Conservation (phyloP, 345 rosid genomes). For the Hevea brasiliensis region DNA sequence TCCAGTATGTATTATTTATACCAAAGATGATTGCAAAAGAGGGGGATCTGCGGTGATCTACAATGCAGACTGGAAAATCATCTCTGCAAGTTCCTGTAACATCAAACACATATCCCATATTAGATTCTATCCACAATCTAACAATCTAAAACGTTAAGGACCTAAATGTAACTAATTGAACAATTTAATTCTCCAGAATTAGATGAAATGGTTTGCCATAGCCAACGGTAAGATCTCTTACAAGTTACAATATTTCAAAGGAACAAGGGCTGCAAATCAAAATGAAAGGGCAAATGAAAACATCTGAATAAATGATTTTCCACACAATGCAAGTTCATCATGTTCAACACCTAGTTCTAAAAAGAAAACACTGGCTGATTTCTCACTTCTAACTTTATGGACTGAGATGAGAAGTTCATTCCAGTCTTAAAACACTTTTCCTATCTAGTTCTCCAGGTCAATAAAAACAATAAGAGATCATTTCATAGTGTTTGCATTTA, state of each 20-base stretch:
- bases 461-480: neutral
- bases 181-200: too few relatives aligned
- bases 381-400: too few relatives aligned
- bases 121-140: conserved; percentile 13
- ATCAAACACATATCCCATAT: neutral
- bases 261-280: too few relatives aligned
- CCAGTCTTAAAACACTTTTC: neutral
- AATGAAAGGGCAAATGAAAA: too few relatives aligned
- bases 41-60: conserved; percentile 8
- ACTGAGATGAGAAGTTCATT: too few relatives aligned
- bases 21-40: neutral
- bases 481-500: neutral
- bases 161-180: too few relatives aligned
- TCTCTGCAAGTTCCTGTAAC: conserved; percentile 91
- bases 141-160: neutral
- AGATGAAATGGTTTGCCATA: too few relatives aligned
- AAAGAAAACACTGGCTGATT: neutral
- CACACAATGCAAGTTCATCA: neutral
- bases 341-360: neutral
- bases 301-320: neutral
- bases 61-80: conserved; percentile 79
- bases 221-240: neutral
- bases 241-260: neutral
- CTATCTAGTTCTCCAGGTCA: neutral
- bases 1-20: neutral